Percentiles rank a stretch among this genome's conserved stretches.
Evolutionary conservation across 169 alveolate genomes (phyloP).

Genomic region (Plasmodium billcollinsi): DNA sequence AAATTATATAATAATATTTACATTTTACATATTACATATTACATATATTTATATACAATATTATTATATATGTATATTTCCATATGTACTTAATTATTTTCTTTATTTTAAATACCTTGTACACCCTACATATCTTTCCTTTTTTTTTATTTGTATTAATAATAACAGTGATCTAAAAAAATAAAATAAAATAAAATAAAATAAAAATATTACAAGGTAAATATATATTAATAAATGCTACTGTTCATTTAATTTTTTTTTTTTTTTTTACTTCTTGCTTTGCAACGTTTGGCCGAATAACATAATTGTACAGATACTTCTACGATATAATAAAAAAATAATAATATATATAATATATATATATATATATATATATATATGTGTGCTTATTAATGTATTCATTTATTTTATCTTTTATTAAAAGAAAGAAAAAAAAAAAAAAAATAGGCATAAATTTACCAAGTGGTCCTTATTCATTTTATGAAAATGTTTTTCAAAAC

Average conservation of each 20-base stretch:
- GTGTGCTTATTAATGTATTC: neutral
- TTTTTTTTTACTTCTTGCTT: constrained; percentile 47
- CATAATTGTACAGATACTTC: constrained; percentile 36
- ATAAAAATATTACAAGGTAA: neutral
- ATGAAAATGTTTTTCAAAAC: constrained; percentile 34
- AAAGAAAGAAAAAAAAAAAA: neutral
- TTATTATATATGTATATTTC: neutral
- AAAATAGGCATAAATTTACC: constrained; percentile 3
- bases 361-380: neutral
- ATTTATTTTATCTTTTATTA: neutral
- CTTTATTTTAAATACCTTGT: constrained; percentile 34
- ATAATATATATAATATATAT: constrained; percentile 7
- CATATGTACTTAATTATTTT: neutral
- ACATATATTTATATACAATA: neutral
- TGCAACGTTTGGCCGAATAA: constrained; percentile 13
- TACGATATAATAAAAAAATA: neutral
- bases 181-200: neutral
- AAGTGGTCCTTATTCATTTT: constrained; percentile 39
- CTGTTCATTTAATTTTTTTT: neutral
- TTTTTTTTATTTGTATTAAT: constrained; percentile 22
- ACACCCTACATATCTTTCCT: constrained; percentile 34
- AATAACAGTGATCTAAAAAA: constrained; percentile 30
- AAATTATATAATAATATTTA: neutral
- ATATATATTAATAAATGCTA: neutral
- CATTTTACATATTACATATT: neutral